phyloP scores from a whole-genome alignment of 306 rosid genomes.

The Betula pendula region DNA sequence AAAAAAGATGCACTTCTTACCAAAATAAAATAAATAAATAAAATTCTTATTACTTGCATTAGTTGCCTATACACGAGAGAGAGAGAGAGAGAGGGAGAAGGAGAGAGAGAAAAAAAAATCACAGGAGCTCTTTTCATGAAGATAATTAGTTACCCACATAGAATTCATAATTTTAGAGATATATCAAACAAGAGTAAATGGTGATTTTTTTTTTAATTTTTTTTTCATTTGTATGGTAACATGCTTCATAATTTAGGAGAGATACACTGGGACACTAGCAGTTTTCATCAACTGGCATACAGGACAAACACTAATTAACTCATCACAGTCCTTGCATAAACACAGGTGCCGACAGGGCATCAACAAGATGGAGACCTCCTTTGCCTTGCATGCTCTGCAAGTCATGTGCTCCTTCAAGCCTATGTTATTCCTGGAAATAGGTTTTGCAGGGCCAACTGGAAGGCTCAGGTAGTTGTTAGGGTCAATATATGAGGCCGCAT shows the following conservation, averaged over 20 bases:
- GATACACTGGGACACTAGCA: conserved; percentile 61
- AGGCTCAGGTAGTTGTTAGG: conserved; percentile 57
- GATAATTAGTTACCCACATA: conserved; percentile 11
- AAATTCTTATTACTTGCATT: no score
- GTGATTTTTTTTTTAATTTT: conserved; percentile 11
- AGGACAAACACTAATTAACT: conserved; percentile 66
- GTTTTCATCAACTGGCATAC: conserved; percentile 76
- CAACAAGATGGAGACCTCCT: conserved; percentile 77
- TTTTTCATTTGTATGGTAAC: conserved; percentile 16
- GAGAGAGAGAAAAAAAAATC: conserved; percentile 4
- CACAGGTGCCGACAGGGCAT: conserved; percentile 93
- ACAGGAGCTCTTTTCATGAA: not conserved
- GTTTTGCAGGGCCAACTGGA: conserved; percentile 33
- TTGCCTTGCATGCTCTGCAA: conserved; percentile 71
- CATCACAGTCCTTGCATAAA: conserved; percentile 86
- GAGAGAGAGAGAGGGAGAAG: not conserved
- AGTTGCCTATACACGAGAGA: no score
- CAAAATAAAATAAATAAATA: no score
- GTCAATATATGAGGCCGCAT: conserved; percentile 62
- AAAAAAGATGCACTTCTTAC: no score
- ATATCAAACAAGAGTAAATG: conserved; percentile 17
- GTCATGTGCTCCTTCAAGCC: conserved; percentile 44
- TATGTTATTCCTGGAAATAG: conserved; percentile 36
- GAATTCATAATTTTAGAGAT: conserved; percentile 22
- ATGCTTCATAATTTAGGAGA: conserved; percentile 51